A percentile compares a stretch with the other conserved stretches of the same genome.
These are phyloP conservation scores for Catunica adiposa DNA, from an alignment of 2,329 filamentous ascomycete species.

Conservation along the genomic window DNA sequence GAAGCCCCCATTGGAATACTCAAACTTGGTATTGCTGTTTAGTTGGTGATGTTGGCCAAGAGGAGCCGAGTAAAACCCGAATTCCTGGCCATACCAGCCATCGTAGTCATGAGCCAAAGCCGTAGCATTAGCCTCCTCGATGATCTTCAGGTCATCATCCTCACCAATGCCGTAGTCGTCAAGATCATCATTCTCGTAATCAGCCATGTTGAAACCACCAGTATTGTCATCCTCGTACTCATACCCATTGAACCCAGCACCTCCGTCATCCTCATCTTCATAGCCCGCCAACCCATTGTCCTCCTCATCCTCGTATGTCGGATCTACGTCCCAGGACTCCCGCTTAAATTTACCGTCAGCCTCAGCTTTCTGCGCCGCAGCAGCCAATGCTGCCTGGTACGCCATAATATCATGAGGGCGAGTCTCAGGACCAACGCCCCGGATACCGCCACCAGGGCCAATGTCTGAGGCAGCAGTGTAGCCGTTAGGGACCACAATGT, in stretches of 20 bases:
- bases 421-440: conserved; percentile 12
- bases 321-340: conserved; percentile 28
- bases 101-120: conserved; percentile 83
- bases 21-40: conserved; percentile 28
- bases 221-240: conserved; percentile 35
- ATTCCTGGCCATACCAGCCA: conserved; percentile 90
- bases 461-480: neutral
- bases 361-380: conserved; percentile 62
- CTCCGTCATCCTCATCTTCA: conserved; percentile 13
- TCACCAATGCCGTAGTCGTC: conserved; percentile 45
- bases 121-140: conserved; percentile 88
- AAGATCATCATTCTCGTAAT: conserved; percentile 38
- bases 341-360: conserved; percentile 60
- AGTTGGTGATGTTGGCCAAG: conserved; percentile 27
- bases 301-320: conserved; percentile 10
- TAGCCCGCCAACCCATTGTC: conserved; percentile 7
- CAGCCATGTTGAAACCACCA: conserved; percentile 21
- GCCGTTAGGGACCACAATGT: neutral
- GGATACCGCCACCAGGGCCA: conserved; percentile 1
- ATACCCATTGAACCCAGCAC: conserved; percentile 20
- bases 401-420: conserved; percentile 31
- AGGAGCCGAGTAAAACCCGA: conserved; percentile 75
- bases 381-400: conserved; percentile 72
- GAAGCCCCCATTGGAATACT: conserved; percentile 70
- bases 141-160: conserved; percentile 74